These are phyloP conservation scores for Chenopodium berlandieri DNA, from an alignment of 148 eudicot genomes.

Conservation along the genomic window DNA sequence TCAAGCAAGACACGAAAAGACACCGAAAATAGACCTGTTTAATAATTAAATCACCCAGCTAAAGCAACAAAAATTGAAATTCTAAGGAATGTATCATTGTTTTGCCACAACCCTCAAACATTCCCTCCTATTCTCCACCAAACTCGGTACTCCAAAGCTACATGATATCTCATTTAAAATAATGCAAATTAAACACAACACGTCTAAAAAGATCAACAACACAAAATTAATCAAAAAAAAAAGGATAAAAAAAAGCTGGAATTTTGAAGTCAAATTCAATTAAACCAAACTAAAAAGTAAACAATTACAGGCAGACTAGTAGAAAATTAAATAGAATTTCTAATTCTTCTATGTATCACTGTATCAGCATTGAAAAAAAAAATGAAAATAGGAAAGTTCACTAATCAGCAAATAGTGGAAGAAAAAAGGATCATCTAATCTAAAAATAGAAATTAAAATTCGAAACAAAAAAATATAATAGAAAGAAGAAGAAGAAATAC, in stretches of 20 bases:
- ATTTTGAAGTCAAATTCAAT: neutral
- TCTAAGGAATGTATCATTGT: neutral
- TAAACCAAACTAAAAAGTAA: too few relatives aligned
- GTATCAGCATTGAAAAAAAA: neutral
- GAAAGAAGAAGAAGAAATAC: slow-evolving; percentile 29
- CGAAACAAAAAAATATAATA: neutral
- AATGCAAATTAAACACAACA: neutral
- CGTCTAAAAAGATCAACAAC: neutral
- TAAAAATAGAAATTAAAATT: too few relatives aligned
- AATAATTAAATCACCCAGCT: neutral
- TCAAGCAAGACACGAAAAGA: slow-evolving; percentile 1
- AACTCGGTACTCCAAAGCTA: too few relatives aligned
- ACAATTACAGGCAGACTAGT: too few relatives aligned
- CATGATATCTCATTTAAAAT: neutral
- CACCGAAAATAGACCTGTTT: neutral
- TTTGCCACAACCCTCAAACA: too few relatives aligned
- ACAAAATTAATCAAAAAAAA: neutral
- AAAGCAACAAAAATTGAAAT: neutral
- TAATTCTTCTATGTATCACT: too few relatives aligned
- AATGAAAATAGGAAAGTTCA: neutral
- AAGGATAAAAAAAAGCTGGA: neutral
- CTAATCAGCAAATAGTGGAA: neutral
- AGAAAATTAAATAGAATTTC: too few relatives aligned
- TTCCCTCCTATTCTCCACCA: too few relatives aligned
- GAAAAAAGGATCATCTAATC: neutral